Evolutionary conservation across 2,329 filamentous ascomycete genomes (phyloP).

Genomic region (Spiromastix sp.): DNA sequence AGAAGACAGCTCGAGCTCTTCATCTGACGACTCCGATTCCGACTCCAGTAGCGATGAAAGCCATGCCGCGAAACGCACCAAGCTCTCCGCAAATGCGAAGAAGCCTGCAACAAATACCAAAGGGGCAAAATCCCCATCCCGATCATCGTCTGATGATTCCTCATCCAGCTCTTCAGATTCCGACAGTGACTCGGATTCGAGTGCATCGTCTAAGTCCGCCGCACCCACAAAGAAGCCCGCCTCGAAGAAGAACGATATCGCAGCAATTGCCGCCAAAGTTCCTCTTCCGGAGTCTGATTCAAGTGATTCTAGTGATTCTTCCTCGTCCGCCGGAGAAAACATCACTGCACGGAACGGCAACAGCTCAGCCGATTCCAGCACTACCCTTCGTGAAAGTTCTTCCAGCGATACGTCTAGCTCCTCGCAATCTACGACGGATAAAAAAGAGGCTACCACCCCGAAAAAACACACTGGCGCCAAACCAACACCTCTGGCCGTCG

Average conservation of each 20-base stretch:
- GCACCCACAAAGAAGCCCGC: slow-evolving; percentile 16
- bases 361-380: slow-evolving; percentile 21
- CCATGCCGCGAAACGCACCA: slow-evolving; percentile 11
- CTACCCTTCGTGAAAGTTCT: slow-evolving; percentile 18
- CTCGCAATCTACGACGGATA: slow-evolving; percentile 35
- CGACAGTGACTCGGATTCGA: slow-evolving; percentile 1
- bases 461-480: slow-evolving; percentile 40
- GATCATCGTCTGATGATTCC: too few relatives aligned
- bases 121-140: too few relatives aligned
- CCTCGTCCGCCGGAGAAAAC: slow-evolving; percentile 11
- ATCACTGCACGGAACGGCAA: slow-evolving; percentile 11
- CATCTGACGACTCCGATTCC: slow-evolving; percentile 26
- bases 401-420: slow-evolving; percentile 35
- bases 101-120: not conserved
- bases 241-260: slow-evolving; percentile 17
- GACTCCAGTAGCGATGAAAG: slow-evolving; percentile 18
- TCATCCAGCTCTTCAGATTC: slow-evolving; percentile 1
- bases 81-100: not conserved
- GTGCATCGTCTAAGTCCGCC: slow-evolving; percentile 7
- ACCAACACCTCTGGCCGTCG: slow-evolving; percentile 68
- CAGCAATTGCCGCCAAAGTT: slow-evolving; percentile 23
- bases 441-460: slow-evolving; percentile 21
- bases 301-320: slow-evolving; percentile 8
- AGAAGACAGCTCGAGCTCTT: slow-evolving; percentile 30
- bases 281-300: slow-evolving; percentile 26